These are phyloP conservation scores for Hymenoscyphus linearis DNA, from an alignment of 2,329 filamentous ascomycete genomes.

Conservation along the genomic window DNA sequence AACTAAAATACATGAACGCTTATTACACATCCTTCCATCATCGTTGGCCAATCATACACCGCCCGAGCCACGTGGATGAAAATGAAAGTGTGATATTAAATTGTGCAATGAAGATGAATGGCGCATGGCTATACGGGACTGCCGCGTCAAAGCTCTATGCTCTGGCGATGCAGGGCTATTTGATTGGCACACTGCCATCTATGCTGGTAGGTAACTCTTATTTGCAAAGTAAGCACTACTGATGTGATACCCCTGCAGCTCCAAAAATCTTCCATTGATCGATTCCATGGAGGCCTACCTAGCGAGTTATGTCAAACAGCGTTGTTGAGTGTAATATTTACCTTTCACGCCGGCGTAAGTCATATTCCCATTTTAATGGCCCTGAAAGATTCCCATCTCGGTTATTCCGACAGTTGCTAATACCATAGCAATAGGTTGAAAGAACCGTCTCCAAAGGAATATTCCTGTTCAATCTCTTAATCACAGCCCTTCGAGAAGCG, in stretches of 20 bases:
- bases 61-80: constrained; percentile 33
- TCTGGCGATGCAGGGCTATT: constrained; percentile 30
- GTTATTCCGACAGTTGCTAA: background rate
- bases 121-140: constrained; percentile 35
- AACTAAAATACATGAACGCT: constrained; percentile 22
- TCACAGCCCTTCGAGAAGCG: constrained; percentile 33
- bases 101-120: constrained; percentile 36
- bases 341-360: constrained; percentile 28
- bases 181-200: constrained; percentile 28
- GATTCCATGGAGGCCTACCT: constrained; percentile 19
- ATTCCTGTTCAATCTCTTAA: constrained; percentile 34
- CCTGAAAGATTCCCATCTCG: background rate
- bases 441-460: constrained; percentile 31
- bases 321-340: constrained; percentile 37
- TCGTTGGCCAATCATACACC: constrained; percentile 39
- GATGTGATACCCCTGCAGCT: constrained; percentile 9
- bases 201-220: constrained; percentile 20
- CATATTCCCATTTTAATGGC: background rate
- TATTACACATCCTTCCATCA: constrained; percentile 40
- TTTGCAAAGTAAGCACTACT: background rate
- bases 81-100: constrained; percentile 27
- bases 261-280: constrained; percentile 30
- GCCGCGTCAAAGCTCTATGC: constrained; percentile 26
- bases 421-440: constrained; percentile 27
- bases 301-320: constrained; percentile 31